Conservation (phyloP, 345 rosid species). For the Rubroshorea leprosula region DNA sequence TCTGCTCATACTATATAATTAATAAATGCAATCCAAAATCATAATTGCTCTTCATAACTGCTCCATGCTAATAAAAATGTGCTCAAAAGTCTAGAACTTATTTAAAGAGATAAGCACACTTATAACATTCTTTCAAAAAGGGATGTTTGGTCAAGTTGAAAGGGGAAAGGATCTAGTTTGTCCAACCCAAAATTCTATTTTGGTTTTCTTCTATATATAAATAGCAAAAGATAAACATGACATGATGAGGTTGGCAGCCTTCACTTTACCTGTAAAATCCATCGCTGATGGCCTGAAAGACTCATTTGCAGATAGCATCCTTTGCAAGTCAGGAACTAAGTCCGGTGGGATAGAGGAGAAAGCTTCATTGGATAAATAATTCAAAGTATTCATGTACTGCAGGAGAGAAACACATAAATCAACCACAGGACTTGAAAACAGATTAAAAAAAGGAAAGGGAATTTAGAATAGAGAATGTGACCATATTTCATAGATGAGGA, state of each 20-base stretch:
- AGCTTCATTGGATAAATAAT: conserved; percentile 78
- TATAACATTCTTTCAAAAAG: background rate
- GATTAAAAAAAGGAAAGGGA: background rate
- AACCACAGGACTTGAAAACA: conserved; percentile 3
- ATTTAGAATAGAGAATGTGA: background rate
- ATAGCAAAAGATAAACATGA: background rate
- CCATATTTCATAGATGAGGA: no score
- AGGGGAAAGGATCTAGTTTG: background rate
- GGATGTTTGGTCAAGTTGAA: background rate
- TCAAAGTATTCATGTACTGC: conserved; percentile 92
- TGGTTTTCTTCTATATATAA: no score
- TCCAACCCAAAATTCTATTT: no score
- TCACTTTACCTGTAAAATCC: conserved; percentile 76
- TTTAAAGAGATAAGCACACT: background rate
- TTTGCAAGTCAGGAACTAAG: conserved; percentile 77
- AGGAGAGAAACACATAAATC: conserved; percentile 23
- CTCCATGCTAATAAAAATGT: no score
- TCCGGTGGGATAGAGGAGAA: conserved; percentile 83
- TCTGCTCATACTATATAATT: background rate
- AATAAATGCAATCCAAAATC: background rate
- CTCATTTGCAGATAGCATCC: conserved; percentile 86
- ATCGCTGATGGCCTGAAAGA: conserved; percentile 81
- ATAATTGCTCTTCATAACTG: no score
- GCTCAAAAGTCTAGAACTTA: background rate
- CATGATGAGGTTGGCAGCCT: conserved; percentile 5